Evolutionary conservation across 2,329 filamentous ascomycete species (phyloP), one percentile per base, ranked within the genome.

Genomic region (Fusarium sp.): DNA sequence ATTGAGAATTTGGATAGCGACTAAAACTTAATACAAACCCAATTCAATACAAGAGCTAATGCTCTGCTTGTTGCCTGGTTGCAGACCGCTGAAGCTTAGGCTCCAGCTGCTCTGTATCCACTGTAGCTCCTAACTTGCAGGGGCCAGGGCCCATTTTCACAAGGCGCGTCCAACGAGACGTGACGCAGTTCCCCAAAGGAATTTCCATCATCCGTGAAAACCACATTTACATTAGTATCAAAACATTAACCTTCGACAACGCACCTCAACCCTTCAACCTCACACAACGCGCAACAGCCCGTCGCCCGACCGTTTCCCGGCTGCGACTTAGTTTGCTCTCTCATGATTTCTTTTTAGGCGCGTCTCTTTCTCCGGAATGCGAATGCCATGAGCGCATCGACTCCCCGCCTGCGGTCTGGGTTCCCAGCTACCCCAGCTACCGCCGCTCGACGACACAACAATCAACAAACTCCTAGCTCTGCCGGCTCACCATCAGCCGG

Each of bases 331-430:
- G 51, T 36, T 52, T 52, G 31, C 36, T 47, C 50, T 57, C 67
- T 64, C 56, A 72, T 65, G 71, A 61, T 62, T 64, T 49, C 56
- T 62, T 52, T 50, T 57, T 67, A 70, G 61, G 59, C 51, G 39
- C 62, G 49, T 40, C 53, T 51, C 33, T 65, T 58, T 76, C 74
- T 76, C 76, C 83, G 83, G 81, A 80, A 91, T 91, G 89, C 89
- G 82, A 95, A 91, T 91, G 89, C 89, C 82, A 95, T 95, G 93
- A 93, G 89, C 88, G 87, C 55, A 56, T 61, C 85, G 80, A 96
- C 92, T 84, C 93, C 91, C 82, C 91, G 90, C 83, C 85, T 94
- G 84, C 89, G 91, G 84, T 94, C 92, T 86, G 92, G 91, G 77
- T 96, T 91, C 78, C 93, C 93, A 78, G 85, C 89, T 76, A 94